Evolutionary conservation across 1,284 basidiomycete species (phyloP).

Genomic region (Ganoderma meredithae): DNA sequence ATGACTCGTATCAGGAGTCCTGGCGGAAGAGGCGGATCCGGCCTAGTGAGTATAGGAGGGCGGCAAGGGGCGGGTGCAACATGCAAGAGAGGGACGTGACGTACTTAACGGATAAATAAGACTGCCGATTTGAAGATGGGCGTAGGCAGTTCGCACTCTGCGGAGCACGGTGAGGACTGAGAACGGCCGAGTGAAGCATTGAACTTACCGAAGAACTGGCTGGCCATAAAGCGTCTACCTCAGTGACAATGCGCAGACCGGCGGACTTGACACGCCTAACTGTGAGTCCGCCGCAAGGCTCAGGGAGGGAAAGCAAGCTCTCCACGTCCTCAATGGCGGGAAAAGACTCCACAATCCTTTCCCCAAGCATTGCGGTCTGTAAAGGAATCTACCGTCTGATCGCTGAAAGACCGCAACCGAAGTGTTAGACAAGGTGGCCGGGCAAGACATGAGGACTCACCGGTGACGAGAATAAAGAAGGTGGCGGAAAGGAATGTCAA

Average conservation of each 20-base stretch:
- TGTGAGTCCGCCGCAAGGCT: slow-evolving; percentile 25
- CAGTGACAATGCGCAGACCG: slow-evolving; percentile 31
- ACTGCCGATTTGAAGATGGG: slow-evolving; percentile 19
- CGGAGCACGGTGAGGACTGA: not conserved
- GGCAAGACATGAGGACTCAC: not conserved
- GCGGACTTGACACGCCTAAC: slow-evolving; percentile 31
- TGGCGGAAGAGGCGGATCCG: slow-evolving; percentile 17
- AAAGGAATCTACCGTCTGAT: not conserved
- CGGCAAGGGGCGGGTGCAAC: slow-evolving; percentile 1
- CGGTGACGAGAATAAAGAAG: slow-evolving; percentile 7
- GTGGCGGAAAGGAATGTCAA: slow-evolving; percentile 4
- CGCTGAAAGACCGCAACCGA: not conserved
- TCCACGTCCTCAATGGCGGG: slow-evolving; percentile 16
- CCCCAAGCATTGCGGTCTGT: slow-evolving; percentile 27
- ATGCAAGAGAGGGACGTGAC: not conserved
- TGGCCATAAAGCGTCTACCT: slow-evolving; percentile 20
- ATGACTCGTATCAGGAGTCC: slow-evolving; percentile 37
- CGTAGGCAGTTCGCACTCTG: slow-evolving; percentile 19
- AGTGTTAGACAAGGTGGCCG: slow-evolving; percentile 1
- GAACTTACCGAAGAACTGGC: slow-evolving; percentile 15
- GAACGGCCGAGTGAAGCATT: not conserved
- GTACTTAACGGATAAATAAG: slow-evolving; percentile 26
- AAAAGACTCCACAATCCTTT: slow-evolving; percentile 30
- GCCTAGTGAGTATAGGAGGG: slow-evolving; percentile 4
- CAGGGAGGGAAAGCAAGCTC: slow-evolving; percentile 8